Evolutionary conservation across 495 filamentous ascomycete species (phyloP).

Genomic region (Penicillium longicatenatum): DNA sequence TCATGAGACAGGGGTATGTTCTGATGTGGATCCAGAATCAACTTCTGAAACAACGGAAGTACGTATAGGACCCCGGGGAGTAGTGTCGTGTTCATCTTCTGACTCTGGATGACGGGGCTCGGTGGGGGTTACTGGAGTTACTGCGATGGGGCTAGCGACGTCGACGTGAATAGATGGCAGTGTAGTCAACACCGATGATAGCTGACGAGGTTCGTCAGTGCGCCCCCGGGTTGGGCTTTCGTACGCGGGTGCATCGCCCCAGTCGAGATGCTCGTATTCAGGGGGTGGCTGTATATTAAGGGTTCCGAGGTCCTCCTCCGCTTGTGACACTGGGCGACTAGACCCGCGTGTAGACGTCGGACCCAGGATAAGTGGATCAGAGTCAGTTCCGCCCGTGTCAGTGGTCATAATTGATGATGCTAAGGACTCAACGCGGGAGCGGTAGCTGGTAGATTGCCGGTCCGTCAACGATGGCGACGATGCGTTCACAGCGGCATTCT

Average conservation of each 20-base stretch:
- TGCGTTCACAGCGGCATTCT: conserved; percentile 58
- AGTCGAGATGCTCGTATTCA: conserved; percentile 49
- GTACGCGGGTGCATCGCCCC: conserved; percentile 53
- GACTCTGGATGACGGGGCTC: conserved; percentile 12
- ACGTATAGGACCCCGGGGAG: conserved; percentile 6
- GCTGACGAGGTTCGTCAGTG: conserved; percentile 8
- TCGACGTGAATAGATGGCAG: conserved; percentile 47
- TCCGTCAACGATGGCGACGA: conserved; percentile 29
- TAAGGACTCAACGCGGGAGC: conserved; percentile 38
- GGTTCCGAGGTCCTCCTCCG: conserved; percentile 41
- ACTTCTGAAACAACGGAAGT: conserved; percentile 11
- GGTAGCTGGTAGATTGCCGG: conserved; percentile 17
- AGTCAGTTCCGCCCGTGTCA: conserved; percentile 28
- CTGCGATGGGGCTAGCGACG: conserved; percentile 35
- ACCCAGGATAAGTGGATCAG: conserved; percentile 28
- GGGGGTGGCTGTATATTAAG: conserved; percentile 43
- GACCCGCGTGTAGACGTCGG: conserved; percentile 29
- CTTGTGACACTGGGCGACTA: conserved; percentile 19
- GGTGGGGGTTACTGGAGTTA: conserved; percentile 35
- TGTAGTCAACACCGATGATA: conserved; percentile 14
- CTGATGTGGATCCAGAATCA: not conserved
- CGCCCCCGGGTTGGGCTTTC: conserved; percentile 26
- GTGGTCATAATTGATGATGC: conserved; percentile 37
- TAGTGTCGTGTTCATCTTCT: conserved; percentile 8
- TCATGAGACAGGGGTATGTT: conserved; percentile 11